These are phyloP conservation scores for Paracamarosporium sp. DNA, from an alignment of 2,329 filamentous ascomycete genomes.

Conservation along the genomic window DNA sequence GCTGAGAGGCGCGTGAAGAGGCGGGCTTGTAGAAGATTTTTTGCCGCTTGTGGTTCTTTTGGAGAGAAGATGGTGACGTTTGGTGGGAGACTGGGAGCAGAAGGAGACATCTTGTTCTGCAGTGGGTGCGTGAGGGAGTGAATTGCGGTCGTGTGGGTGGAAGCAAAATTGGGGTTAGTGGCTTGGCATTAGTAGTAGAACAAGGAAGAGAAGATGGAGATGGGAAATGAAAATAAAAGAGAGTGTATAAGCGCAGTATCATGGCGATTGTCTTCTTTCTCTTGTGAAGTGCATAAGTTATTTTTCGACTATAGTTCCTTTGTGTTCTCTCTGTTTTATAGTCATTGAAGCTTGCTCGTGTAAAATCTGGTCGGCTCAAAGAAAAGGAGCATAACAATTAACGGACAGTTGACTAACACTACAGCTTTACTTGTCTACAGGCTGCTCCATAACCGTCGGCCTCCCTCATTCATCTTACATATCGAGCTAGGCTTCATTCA, in stretches of 20 bases:
- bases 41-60: neutral
- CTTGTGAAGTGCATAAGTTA: too few species aligned
- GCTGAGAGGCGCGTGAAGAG: slow-evolving; percentile 5
- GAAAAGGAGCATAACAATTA: neutral
- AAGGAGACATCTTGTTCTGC: neutral
- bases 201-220: too few species aligned
- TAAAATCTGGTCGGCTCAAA: too few species aligned
- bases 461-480: too few species aligned
- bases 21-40: neutral
- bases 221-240: too few species aligned
- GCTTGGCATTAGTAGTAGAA: neutral
- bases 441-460: neutral
- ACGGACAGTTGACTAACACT: too few species aligned
- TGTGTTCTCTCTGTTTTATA: too few species aligned
- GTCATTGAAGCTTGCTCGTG: too few species aligned
- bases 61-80: slow-evolving; percentile 1
- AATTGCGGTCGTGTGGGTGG: neutral
- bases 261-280: too few species aligned
- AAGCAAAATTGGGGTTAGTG: neutral
- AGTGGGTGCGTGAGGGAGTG: neutral
- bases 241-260: too few species aligned
- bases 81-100: neutral
- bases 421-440: neutral
- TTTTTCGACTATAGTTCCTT: too few species aligned
- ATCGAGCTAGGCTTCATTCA: neutral